Evolutionary conservation across 2,329 filamentous ascomycete genomes (phyloP).

Genomic region (Cercospora berteroae): DNA sequence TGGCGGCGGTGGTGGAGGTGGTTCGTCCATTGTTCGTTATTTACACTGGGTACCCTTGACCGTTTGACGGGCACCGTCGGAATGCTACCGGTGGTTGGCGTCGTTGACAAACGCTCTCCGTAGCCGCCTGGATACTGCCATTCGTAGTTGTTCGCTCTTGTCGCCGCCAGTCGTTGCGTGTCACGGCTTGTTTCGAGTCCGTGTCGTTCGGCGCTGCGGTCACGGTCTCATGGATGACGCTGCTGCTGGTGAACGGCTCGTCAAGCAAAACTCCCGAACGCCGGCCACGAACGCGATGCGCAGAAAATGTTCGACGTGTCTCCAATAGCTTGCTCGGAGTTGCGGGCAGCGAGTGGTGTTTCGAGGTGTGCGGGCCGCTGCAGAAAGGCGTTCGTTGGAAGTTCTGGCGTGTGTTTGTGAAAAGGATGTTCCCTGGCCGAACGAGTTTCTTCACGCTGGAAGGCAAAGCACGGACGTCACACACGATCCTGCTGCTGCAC

Average conservation of each 20-base stretch:
- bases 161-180: not conserved
- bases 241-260: not conserved
- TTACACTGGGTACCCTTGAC: slow-evolving; percentile 12
- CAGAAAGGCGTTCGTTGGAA: not conserved
- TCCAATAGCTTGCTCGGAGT: not conserved
- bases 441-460: not conserved
- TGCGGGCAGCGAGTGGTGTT: not conserved
- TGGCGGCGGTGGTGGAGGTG: slow-evolving; percentile 78
- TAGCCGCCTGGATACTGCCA: slow-evolving; percentile 1
- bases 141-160: not conserved
- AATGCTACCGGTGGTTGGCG: slow-evolving; percentile 6
- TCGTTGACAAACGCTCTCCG: slow-evolving; percentile 5
- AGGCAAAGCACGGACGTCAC: not conserved
- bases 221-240: not conserved
- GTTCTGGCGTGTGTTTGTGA: not conserved
- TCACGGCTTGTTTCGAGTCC: not conserved
- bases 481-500: not conserved
- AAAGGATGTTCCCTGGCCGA: slow-evolving; percentile 5
- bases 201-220: not conserved
- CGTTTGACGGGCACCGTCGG: not conserved
- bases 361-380: slow-evolving; percentile 1
- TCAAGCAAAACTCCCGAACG: slow-evolving; percentile 4
- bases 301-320: not conserved
- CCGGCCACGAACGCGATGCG: not conserved
- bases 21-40: slow-evolving; percentile 25